A percentile compares a stretch with the other conserved stretches of the same genome.
Evolutionary conservation across 2,329 filamentous ascomycete species (phyloP).

Genomic region (Lasiodiplodia sp.): DNA sequence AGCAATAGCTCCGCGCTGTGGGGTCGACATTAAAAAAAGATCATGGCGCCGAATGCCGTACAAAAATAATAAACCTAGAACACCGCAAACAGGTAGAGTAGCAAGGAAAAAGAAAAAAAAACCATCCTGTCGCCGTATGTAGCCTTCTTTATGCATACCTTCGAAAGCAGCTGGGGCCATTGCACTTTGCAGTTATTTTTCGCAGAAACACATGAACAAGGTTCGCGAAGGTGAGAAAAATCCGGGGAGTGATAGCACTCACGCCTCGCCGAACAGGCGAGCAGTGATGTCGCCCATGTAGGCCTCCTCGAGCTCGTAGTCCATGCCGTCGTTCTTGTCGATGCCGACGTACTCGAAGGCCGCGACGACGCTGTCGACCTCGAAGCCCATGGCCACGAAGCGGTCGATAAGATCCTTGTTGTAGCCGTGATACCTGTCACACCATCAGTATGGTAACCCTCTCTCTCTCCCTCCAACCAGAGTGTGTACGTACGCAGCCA

Average conservation of each 20-base stretch:
- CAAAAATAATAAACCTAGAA: not conserved
- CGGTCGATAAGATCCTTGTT: constrained; percentile 82
- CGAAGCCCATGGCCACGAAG: constrained; percentile 91
- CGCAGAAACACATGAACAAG: not conserved
- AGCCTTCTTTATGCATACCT: constrained; percentile 13
- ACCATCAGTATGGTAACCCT: not conserved
- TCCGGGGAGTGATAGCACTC: constrained; percentile 32
- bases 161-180: not conserved
- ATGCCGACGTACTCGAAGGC: constrained; percentile 85
- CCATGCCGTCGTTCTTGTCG: constrained; percentile 76
- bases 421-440: constrained; percentile 81
- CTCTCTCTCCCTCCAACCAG: too few relatives aligned
- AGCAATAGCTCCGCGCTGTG: constrained; percentile 11
- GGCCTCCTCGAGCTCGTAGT: constrained; percentile 87
- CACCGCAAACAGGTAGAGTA: not conserved
- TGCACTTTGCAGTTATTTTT: not conserved
- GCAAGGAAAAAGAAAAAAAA: not conserved
- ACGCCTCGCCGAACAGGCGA: constrained; percentile 80
- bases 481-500: constrained; percentile 57
- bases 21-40: not conserved
- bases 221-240: not conserved
- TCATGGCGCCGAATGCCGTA: not conserved
- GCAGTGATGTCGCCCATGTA: constrained; percentile 92
- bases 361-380: constrained; percentile 82
- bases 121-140: constrained; percentile 10